Evolutionary conservation across 2,329 filamentous ascomycete genomes (phyloP).

Genomic region (Drechslerella stenobrocha): DNA sequence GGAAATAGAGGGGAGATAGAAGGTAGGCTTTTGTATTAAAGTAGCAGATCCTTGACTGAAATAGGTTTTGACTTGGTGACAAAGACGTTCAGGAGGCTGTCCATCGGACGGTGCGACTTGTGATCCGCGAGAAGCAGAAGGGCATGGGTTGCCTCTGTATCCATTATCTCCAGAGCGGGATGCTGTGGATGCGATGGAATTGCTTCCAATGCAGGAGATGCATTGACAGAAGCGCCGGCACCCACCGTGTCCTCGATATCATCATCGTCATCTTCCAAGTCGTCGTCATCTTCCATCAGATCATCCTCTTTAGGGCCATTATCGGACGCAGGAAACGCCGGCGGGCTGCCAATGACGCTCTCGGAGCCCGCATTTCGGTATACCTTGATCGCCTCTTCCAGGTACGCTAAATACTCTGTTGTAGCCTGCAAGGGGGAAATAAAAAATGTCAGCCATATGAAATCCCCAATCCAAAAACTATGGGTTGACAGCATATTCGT

Average conservation of each 20-base stretch:
- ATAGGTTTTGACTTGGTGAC: constrained; percentile 38
- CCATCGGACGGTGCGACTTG: constrained; percentile 31
- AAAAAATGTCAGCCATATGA: constrained; percentile 22
- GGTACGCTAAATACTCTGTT: constrained; percentile 92
- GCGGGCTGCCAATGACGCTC: constrained; percentile 36
- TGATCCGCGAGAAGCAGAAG: constrained; percentile 52
- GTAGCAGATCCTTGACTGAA: constrained; percentile 43
- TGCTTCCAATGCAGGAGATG: constrained; percentile 28
- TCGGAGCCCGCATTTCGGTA: constrained; percentile 44
- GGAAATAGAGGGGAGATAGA: neutral
- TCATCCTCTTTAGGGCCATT: constrained; percentile 36
- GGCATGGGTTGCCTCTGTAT: constrained; percentile 52
- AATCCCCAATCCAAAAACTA: too few species aligned
- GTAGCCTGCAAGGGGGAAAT: constrained; percentile 67
- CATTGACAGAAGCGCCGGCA: constrained; percentile 15
- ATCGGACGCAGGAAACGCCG: constrained; percentile 40
- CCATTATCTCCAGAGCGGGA: constrained; percentile 41
- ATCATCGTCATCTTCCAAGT: constrained; percentile 38
- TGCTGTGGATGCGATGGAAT: constrained; percentile 19
- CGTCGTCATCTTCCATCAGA: constrained; percentile 30
- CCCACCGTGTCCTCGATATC: constrained; percentile 25
- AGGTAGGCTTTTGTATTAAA: constrained; percentile 20
- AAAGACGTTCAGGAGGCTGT: constrained; percentile 29
- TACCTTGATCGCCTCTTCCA: constrained; percentile 65
- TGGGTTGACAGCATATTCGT: too few species aligned